phyloP scores from a whole-genome alignment of 352 stramenopile species.

The Peronospora belbahrii region DNA sequence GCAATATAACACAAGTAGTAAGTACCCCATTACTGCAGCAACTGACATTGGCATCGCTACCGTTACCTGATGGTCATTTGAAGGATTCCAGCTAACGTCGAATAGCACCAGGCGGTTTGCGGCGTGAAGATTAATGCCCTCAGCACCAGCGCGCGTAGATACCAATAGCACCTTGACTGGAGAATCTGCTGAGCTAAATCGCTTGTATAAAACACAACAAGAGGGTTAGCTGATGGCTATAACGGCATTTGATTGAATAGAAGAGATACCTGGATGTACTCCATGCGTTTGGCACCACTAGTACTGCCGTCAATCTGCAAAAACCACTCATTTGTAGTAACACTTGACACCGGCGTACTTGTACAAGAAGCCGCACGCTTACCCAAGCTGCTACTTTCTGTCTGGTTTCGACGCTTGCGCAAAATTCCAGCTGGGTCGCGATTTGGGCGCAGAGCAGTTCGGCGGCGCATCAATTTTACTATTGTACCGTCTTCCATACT shows the following conservation, averaged over 20 bases:
- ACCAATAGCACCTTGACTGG: conserved; percentile 65
- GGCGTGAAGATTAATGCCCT: conserved; percentile 87
- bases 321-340: conserved; percentile 48
- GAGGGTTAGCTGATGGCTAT: not conserved
- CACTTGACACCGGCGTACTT: not conserved
- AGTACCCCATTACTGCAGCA: not conserved
- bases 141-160: conserved; percentile 72
- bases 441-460: conserved; percentile 25
- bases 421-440: conserved; percentile 54
- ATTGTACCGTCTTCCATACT: conserved; percentile 6
- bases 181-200: conserved; percentile 50
- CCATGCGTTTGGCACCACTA: conserved; percentile 68
- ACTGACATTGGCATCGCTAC: not conserved
- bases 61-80: conserved; percentile 79
- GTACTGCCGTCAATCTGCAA: conserved; percentile 78
- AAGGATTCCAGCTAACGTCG: conserved; percentile 89
- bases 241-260: not conserved
- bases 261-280: conserved; percentile 63
- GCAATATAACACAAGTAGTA: conserved; percentile 6
- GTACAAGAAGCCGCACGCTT: conserved; percentile 1
- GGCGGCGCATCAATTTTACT: conserved; percentile 29
- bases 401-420: conserved; percentile 32
- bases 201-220: conserved; percentile 21
- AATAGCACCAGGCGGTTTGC: conserved; percentile 87
- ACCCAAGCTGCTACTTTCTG: not conserved